Evolutionary conservation across 2,329 filamentous ascomycete genomes (phyloP), one percentile per base, ranked within the genome.

Genomic region (Fusarium keratoplasticum): DNA sequence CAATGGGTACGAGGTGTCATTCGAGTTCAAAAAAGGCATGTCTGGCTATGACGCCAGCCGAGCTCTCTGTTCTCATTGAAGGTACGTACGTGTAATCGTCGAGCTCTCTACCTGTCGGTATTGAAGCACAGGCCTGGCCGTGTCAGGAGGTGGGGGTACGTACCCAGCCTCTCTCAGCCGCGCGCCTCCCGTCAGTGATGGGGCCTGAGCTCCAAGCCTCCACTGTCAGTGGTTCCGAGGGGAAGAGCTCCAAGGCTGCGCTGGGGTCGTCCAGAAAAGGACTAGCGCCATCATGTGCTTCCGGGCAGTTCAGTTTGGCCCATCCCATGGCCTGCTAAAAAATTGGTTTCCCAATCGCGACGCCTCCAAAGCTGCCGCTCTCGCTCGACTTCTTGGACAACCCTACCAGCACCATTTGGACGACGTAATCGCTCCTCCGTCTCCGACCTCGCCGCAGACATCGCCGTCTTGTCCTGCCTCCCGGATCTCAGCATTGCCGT

Each of bases 311-410:
- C 52, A 61, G 57, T 55, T 52, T 52, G 47, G 27, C 25, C 44
- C 44, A 47, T 47, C 22, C 62, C 57, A 72, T 67, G 59, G 64
- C 16, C 58, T 65, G 35, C 77, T 76, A 77, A 79, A 79, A 79
- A 79, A 78, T 76, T 79, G 73, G 76, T 74, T 75, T 78, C 66
- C 71, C 67, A 72, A 74, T 76, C 64, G 74, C 77, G 71, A 78
- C 70, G 67, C 71, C 70, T 75, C 42, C 64, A 74, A 75, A 78
- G 77, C 73, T 75, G 72, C 70, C 22, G 33, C 64, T 71, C 61
- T 77, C 65, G 75, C 67, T 75, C 66, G 73, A 73, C 59, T 67
- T 63, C 55, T 57, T 62, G 35, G 55, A 36, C 22, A 58, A 58
- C 55, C 16, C 47, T 52, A 60, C 40, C n/a, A 69, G 67, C 69